Conservation (phyloP, 352 stramenopile genomes). For the Elongisporangium prolatum region DNA sequence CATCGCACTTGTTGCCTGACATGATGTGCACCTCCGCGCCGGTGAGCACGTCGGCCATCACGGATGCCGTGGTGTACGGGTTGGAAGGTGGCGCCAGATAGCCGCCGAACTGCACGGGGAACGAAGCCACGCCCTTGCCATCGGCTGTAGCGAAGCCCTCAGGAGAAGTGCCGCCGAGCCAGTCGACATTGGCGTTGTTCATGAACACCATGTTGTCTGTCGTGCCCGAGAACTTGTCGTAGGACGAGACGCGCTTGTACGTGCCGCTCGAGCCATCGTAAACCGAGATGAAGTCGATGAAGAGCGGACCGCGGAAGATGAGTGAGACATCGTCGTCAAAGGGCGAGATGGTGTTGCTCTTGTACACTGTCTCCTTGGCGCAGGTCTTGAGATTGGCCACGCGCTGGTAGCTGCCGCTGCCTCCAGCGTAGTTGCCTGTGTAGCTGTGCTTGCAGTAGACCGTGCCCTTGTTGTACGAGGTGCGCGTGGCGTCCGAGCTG, state of each 20-base stretch:
- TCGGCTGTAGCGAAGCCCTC: slow-evolving; percentile 57
- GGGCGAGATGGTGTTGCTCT: slow-evolving; percentile 41
- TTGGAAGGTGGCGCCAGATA: slow-evolving; percentile 41
- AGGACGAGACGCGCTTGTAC: slow-evolving; percentile 63
- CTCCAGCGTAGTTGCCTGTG: slow-evolving; percentile 44
- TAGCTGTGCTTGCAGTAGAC: slow-evolving; percentile 47
- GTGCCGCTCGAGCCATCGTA: slow-evolving; percentile 50
- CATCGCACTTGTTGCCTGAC: slow-evolving; percentile 50
- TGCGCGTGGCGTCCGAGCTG: background rate
- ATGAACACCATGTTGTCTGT: slow-evolving; percentile 74
- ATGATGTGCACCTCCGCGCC: slow-evolving; percentile 78
- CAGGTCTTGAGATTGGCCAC: slow-evolving; percentile 65
- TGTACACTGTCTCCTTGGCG: slow-evolving; percentile 35
- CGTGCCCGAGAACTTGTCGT: slow-evolving; percentile 33
- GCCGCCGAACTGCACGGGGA: slow-evolving; percentile 43
- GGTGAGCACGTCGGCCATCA: slow-evolving; percentile 55
- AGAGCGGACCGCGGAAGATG: slow-evolving; percentile 61
- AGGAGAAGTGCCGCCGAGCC: slow-evolving; percentile 38
- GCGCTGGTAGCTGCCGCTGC: slow-evolving; percentile 55
- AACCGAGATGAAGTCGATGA: slow-evolving; percentile 67
- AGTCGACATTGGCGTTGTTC: slow-evolving; percentile 84
- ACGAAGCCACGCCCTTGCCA: slow-evolving; percentile 33
- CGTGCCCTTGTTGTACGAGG: slow-evolving; percentile 12
- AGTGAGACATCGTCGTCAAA: slow-evolving; percentile 64
- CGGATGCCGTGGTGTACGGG: slow-evolving; percentile 23